A percentile compares a stretch with the other conserved stretches of the same genome.
Evolutionary conservation across 805 yeast genomes (phyloP).

Genomic region (Saturnispora sanitii): DNA sequence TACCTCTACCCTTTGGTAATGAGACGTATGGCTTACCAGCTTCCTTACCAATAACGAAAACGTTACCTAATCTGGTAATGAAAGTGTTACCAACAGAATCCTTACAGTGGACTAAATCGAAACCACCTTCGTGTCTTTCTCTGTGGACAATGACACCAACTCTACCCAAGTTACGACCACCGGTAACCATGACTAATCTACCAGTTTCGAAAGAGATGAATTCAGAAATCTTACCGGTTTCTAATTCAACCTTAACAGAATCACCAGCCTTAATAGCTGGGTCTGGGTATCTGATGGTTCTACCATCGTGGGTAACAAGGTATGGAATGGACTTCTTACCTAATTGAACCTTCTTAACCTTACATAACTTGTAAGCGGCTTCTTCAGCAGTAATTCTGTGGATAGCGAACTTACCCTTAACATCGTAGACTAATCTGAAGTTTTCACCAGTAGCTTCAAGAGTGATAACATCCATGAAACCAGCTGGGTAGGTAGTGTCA

Average conservation of each 20-base stretch:
- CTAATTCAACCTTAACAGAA: conserved; percentile 94
- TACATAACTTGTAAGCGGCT: conserved; percentile 96
- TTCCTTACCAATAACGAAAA: conserved; percentile 84
- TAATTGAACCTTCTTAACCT: conserved; percentile 95
- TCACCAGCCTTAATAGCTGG: conserved; percentile 95
- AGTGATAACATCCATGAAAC: conserved; percentile 98
- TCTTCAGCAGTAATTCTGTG: conserved; percentile 99
- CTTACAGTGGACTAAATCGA: conserved; percentile 95
- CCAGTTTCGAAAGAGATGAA: conserved; percentile 90
- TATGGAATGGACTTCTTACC: conserved; percentile 98
- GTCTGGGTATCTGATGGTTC: conserved; percentile 99
- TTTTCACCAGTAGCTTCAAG: conserved; percentile 98
- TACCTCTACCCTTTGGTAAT: conserved; percentile 98
- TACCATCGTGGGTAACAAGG: conserved; percentile 99
- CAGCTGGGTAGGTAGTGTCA: conserved; percentile 97
- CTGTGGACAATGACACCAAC: conserved; percentile 93
- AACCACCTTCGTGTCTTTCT: conserved; percentile 97
- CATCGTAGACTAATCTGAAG: conserved; percentile 98
- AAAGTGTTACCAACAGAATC: conserved; percentile 90
- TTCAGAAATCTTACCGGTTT: conserved; percentile 87
- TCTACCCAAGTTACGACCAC: conserved; percentile 98
- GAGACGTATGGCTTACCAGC: conserved; percentile 90
- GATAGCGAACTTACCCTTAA: conserved; percentile 98
- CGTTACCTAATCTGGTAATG: conserved; percentile 90
- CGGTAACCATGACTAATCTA: conserved; percentile 85